These are phyloP conservation scores for Ceratopteris richardii DNA, from an alignment of 75 land plant species.

Conservation along the genomic window DNA sequence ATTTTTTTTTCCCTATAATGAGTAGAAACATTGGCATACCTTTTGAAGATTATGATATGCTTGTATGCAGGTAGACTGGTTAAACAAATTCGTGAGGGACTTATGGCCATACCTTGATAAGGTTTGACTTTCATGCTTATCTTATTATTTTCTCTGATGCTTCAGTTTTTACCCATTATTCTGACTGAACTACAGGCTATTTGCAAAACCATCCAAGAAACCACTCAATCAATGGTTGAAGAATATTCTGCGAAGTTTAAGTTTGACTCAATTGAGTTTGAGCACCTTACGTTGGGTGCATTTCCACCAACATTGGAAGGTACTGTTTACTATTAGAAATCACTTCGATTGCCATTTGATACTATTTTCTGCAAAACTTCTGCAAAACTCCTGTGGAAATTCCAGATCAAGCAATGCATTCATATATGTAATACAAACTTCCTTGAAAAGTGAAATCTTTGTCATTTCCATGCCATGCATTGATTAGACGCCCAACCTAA, in stretches of 20 bases:
- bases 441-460: too few relatives aligned
- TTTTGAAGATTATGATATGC: not conserved
- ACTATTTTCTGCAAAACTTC: too few relatives aligned
- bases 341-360: not conserved
- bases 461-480: too few relatives aligned
- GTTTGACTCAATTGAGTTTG: constrained; percentile 62
- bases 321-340: constrained; percentile 1
- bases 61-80: constrained; percentile 72
- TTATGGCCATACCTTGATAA: constrained; percentile 95
- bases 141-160: not conserved
- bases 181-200: constrained; percentile 45
- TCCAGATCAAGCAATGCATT: too few relatives aligned
- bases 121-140: constrained; percentile 25
- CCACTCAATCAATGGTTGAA: constrained; percentile 49
- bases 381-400: too few relatives aligned
- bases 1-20: not conserved
- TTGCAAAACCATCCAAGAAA: constrained; percentile 53
- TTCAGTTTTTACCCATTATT: not conserved
- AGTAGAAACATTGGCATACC: not conserved
- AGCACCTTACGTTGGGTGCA: constrained; percentile 60
- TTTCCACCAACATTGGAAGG: constrained; percentile 72
- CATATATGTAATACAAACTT: too few relatives aligned
- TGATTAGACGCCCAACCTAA: too few relatives aligned
- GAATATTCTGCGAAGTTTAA: constrained; percentile 59
- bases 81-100: constrained; percentile 56